Base-by-base conservation (phyloP, 2,329 filamentous ascomycete species). In the Fusarium oligoseptatum region DNA sequence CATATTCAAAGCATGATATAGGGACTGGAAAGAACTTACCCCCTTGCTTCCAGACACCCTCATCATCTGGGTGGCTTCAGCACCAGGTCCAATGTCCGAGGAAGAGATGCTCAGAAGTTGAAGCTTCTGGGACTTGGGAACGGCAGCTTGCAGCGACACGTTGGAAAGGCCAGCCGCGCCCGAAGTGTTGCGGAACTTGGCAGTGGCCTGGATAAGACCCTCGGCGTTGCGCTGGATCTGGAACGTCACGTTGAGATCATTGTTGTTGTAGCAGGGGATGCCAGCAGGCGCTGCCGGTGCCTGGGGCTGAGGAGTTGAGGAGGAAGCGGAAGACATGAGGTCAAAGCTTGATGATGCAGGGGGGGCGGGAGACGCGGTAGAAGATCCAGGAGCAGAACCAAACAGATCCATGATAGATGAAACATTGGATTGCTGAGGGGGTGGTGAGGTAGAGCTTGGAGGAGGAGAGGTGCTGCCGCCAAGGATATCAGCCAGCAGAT, bases 61-160 rank as follows among this genome's bases (percentile, higher is more conserved):
- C 94, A 99, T 97, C 79, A 92, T 89, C 85, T 98, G 97, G 70
- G 93, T 95, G 17, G 95, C 96, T 81, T 98, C 95, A 48, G 92
- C 90, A 15, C 94, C 94, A 8, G 92, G 91, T 14, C 87, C 90
- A 50, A 99, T 82, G 36, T 97, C 94, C 6, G 92, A 86, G 74
- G 91, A 94, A 76, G 94, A 97, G 76, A 99, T 98, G 68, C 93
- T 94, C 82, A 97, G 93, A 75, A 99, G 86, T 81, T 98, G 95
- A 79, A 99, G 85, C 82, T 97, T 98, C 84, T 99, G 97, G 52
- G 94, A 95, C 85, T 98, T 99, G 10, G 97, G 97, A 64, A 99
- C 97, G 1, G 97, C 97, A 50, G 96, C 97, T 83, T 99, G 97
- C 75, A 99, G 83, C 29, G 94, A 94, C 34, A 98, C 94, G 55